Conservation (phyloP, 148 eudicot species). For the Cornus suecica region DNA sequence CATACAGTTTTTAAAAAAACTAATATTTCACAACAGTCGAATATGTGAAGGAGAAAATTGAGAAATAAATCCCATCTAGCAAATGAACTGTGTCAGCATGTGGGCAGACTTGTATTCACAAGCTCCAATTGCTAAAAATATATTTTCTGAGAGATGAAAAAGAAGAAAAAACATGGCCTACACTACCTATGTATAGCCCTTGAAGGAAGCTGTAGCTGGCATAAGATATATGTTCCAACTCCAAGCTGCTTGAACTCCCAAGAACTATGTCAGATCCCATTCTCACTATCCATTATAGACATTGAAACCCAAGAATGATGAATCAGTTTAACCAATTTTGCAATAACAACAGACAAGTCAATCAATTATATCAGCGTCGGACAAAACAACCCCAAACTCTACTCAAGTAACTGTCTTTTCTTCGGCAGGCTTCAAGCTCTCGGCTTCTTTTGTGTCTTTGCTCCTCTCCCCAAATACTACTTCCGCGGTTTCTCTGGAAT, state of each 20-base stretch:
- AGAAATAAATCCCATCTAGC: not conserved
- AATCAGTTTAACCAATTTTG: not conserved
- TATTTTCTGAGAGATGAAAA: not conserved
- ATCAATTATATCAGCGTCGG: not conserved
- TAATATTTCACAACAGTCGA: not conserved
- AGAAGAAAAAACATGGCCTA: not conserved
- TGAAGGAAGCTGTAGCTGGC: slow-evolving; percentile 3
- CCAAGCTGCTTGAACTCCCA: not conserved
- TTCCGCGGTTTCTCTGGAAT: slow-evolving; percentile 6
- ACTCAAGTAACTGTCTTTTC: not conserved
- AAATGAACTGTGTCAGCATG: not conserved
- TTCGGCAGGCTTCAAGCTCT: slow-evolving; percentile 3
- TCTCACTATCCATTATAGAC: not conserved
- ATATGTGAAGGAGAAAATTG: not conserved
- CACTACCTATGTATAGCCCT: not conserved
- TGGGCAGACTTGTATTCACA: not conserved
- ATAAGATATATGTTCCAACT: not conserved
- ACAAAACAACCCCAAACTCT: not conserved
- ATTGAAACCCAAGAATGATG: slow-evolving; percentile 5
- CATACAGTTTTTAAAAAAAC: not conserved
- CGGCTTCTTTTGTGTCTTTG: slow-evolving; percentile 4
- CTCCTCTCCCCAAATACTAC: slow-evolving; percentile 4
- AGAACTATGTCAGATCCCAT: not conserved
- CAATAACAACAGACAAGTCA: not conserved
- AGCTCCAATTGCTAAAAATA: not conserved